Evolutionary conservation across 768 basidiomycete species (phyloP).

Genomic region (Tephrocybe sp.): DNA sequence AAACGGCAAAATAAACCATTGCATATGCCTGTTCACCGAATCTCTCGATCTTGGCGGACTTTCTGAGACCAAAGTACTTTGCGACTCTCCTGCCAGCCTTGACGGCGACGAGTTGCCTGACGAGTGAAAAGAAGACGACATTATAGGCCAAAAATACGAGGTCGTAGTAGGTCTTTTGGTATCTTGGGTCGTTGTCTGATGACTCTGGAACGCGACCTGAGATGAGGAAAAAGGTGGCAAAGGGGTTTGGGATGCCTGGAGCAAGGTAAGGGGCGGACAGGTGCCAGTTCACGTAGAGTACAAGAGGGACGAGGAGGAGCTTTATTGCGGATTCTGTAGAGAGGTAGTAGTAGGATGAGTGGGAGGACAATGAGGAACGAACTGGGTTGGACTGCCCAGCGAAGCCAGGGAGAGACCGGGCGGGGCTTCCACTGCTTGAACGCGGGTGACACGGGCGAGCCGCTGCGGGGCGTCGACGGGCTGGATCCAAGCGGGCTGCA

Average conservation of each 20-base stretch:
- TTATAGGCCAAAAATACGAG: conserved; percentile 78
- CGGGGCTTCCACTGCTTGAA: conserved; percentile 13
- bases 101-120: conserved; percentile 73
- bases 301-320: conserved; percentile 56
- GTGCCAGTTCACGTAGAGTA: conserved; percentile 68
- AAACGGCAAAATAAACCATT: conserved; percentile 69
- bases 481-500: conserved; percentile 1
- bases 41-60: conserved; percentile 64
- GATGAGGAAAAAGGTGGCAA: conserved; percentile 67
- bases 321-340: conserved; percentile 64
- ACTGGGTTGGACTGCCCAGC: conserved; percentile 81
- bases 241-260: conserved; percentile 62
- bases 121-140: conserved; percentile 84
- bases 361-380: conserved; percentile 18
- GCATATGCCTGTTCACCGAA: conserved; percentile 95
- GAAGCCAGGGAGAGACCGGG: conserved; percentile 39
- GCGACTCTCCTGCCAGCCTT: conserved; percentile 68
- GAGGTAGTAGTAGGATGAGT: neutral
- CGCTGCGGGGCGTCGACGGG: conserved; percentile 28
- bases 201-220: conserved; percentile 59
- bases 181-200: conserved; percentile 53
- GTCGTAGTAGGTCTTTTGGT: conserved; percentile 74
- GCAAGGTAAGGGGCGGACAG: conserved; percentile 43
- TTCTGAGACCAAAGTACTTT: conserved; percentile 65
- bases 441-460: conserved; percentile 28